phyloP scores from a whole-genome alignment of 164 flowering plant genomes.

The Saururus chinensis region DNA sequence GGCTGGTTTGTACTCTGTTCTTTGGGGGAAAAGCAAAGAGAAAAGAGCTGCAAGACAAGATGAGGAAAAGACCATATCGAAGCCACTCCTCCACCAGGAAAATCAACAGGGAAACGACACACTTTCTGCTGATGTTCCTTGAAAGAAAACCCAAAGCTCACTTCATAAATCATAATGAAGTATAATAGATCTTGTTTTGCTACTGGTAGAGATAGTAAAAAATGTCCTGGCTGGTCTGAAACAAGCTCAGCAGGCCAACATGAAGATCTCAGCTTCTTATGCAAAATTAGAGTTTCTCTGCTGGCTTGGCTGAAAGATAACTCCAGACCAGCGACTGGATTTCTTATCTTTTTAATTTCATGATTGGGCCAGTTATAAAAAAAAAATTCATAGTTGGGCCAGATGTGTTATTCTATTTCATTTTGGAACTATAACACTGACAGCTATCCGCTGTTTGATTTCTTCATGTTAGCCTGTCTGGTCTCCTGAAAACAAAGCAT shows the following conservation, averaged over 20 bases:
- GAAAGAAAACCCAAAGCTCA: slow-evolving; percentile 1
- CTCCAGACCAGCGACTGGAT: slow-evolving; percentile 1
- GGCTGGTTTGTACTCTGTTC: slow-evolving; percentile 51
- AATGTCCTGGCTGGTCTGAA: slow-evolving; percentile 5
- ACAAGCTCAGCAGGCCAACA: slow-evolving; percentile 2
- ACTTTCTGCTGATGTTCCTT: slow-evolving; percentile 22
- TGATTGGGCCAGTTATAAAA: too few species aligned
- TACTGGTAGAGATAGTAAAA: background rate
- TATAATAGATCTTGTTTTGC: background rate
- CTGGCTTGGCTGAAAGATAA: slow-evolving; percentile 1
- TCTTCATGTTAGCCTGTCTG: too few species aligned
- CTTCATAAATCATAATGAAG: background rate
- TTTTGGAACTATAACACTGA: too few species aligned
- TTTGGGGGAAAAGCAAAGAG: slow-evolving; percentile 76
- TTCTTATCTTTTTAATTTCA: too few species aligned
- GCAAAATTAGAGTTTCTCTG: too few species aligned
- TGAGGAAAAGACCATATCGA: slow-evolving; percentile 24
- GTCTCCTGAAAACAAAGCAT: too few species aligned
- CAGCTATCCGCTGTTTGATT: too few species aligned
- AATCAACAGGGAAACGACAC: slow-evolving; percentile 8
- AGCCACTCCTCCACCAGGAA: slow-evolving; percentile 32
- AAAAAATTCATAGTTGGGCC: too few species aligned
- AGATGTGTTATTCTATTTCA: too few species aligned
- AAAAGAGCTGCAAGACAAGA: slow-evolving; percentile 23
- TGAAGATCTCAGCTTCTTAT: slow-evolving; percentile 6